Evolutionary conservation across 306 rosid genomes (phyloP).

Genomic region (Myrica gale): DNA sequence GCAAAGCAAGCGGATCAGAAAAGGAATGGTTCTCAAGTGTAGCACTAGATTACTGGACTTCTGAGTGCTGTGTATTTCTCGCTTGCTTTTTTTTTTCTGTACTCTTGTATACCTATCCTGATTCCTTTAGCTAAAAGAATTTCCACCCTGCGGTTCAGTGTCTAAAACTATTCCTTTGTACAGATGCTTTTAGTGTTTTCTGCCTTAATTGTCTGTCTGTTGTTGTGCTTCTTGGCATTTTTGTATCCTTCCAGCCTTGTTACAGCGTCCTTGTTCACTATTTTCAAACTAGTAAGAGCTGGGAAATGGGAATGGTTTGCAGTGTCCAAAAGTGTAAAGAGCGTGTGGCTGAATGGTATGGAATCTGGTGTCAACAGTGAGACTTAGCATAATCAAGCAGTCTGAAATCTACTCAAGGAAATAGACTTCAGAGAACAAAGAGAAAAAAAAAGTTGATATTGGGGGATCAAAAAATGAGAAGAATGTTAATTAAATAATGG

Average conservation of each 20-base stretch:
- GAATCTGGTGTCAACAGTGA: not conserved
- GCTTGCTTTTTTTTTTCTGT: not conserved
- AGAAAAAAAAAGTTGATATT: not conserved
- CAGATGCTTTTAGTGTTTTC: not conserved
- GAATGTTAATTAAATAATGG: not conserved
- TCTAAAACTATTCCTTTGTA: not conserved
- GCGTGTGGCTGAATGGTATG: not conserved
- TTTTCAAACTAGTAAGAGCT: not conserved
- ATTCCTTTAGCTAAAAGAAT: not conserved
- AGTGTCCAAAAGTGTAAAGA: not conserved
- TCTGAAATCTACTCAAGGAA: not conserved
- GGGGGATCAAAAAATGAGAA: not conserved
- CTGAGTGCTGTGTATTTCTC: not conserved
- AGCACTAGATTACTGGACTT: not conserved
- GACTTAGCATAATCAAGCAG: not conserved
- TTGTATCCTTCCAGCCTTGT: not conserved
- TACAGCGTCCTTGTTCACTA: not conserved
- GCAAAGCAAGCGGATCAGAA: not conserved
- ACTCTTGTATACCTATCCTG: not conserved
- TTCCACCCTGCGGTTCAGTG: not conserved
- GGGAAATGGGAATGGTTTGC: not conserved
- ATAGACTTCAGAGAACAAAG: not conserved
- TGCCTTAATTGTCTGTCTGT: not conserved
- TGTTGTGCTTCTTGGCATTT: not conserved
- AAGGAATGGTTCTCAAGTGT: constrained; percentile 2